Conservation (phyloP, 352 stramenopile species). For the Pythium vanterpoolii region DNA sequence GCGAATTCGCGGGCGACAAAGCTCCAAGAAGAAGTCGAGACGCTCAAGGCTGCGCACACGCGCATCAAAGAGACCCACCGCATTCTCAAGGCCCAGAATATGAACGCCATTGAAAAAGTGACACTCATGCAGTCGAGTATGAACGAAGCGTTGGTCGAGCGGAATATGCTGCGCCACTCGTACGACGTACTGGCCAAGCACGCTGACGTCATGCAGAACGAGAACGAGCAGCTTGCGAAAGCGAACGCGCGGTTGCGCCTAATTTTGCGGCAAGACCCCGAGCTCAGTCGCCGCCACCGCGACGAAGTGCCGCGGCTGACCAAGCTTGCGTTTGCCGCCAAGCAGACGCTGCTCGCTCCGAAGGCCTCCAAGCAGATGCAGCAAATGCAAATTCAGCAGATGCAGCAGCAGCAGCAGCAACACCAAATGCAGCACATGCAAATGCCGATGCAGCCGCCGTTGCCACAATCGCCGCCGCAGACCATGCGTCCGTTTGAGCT, state of each 20-base stretch:
- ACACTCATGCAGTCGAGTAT: constrained; percentile 72
- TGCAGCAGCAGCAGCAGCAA: constrained; percentile 23
- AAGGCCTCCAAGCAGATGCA: constrained; percentile 48
- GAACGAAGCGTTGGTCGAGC: constrained; percentile 68
- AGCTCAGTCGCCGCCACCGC: constrained; percentile 80
- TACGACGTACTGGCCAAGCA: constrained; percentile 72
- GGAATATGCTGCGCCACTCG: constrained; percentile 67
- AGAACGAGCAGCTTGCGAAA: constrained; percentile 83
- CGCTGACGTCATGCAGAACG: constrained; percentile 70
- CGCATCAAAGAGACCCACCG: constrained; percentile 84
- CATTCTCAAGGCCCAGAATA: constrained; percentile 78
- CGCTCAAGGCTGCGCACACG: constrained; percentile 65
- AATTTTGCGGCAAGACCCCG: constrained; percentile 80
- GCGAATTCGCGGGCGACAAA: constrained; percentile 84
- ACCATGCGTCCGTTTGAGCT: constrained; percentile 20
- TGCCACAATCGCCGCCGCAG: constrained; percentile 12
- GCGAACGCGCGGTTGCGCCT: constrained; percentile 79
- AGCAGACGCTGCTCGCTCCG: constrained; percentile 45
- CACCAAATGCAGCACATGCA: constrained; percentile 11
- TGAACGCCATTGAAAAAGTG: constrained; percentile 80
- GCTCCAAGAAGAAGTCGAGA: constrained; percentile 82
- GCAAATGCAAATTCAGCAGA: too few relatives aligned
- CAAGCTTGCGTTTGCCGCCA: constrained; percentile 71
- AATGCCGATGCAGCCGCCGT: constrained; percentile 5
- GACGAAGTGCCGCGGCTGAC: constrained; percentile 82